phyloP scores from a whole-genome alignment of 495 filamentous ascomycete species.

The Lasiosphaeris hirsuta region DNA sequence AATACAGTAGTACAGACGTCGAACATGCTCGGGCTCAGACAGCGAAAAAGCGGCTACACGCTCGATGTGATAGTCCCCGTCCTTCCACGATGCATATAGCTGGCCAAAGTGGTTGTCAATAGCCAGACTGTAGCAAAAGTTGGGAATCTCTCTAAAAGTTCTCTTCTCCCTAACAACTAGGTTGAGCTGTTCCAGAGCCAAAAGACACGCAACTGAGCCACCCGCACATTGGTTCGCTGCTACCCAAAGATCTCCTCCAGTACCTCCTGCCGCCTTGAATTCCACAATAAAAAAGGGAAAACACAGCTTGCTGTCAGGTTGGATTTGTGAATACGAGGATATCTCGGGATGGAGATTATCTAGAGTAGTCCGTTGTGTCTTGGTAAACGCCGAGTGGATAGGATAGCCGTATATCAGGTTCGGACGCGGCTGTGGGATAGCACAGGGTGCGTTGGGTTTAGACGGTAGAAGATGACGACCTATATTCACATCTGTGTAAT shows the following conservation, averaged over 20 bases:
- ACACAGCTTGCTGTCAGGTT: too few relatives aligned
- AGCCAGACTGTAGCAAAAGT: constrained; percentile 11
- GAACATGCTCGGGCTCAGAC: constrained; percentile 13
- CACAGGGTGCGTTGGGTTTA: too few relatives aligned
- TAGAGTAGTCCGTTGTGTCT: too few relatives aligned
- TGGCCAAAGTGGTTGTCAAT: constrained; percentile 13
- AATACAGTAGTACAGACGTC: constrained; percentile 9
- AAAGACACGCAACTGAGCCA: constrained; percentile 13
- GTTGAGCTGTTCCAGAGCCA: constrained; percentile 12
- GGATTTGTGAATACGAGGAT: too few relatives aligned
- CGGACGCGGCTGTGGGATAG: too few relatives aligned
- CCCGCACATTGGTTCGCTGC: constrained; percentile 16
- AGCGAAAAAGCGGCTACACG: constrained; percentile 17
- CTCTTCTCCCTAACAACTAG: not conserved
- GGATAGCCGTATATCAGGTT: too few relatives aligned
- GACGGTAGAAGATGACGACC: too few relatives aligned
- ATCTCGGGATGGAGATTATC: too few relatives aligned
- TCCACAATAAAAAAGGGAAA: constrained; percentile 18
- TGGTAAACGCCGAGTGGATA: too few relatives aligned
- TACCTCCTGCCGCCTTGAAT: constrained; percentile 15
- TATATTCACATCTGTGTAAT: too few relatives aligned
- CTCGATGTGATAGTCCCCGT: constrained; percentile 13
- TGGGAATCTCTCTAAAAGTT: constrained; percentile 6
- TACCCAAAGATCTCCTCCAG: constrained; percentile 16
- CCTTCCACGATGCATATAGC: too few relatives aligned